phyloP scores from a whole-genome alignment of 208 protist species.

The Balamuthia mandrillaris region DNA sequence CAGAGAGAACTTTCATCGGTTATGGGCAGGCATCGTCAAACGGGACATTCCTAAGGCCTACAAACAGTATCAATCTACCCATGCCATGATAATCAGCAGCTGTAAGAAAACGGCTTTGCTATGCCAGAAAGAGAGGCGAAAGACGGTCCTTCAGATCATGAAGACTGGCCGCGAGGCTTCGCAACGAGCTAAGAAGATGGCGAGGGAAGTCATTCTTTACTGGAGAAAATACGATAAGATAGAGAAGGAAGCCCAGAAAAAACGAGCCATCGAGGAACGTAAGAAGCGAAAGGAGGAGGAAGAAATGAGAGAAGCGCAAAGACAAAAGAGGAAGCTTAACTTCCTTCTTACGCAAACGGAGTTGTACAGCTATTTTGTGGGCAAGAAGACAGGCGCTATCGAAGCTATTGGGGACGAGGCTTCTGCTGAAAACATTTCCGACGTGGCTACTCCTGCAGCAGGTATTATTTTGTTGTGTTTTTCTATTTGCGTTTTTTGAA shows the following conservation, averaged over 20 bases:
- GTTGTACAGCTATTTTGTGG: slow-evolving; percentile 70
- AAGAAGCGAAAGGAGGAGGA: slow-evolving; percentile 53
- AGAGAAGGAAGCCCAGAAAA: slow-evolving; percentile 31
- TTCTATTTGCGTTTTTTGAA: too few relatives aligned
- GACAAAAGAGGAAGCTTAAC: slow-evolving; percentile 70
- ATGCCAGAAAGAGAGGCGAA: slow-evolving; percentile 21
- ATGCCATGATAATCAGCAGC: neutral
- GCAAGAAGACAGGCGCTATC: too few relatives aligned
- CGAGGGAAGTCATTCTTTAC: slow-evolving; percentile 3
- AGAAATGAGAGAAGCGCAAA: slow-evolving; percentile 58
- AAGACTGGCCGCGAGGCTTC: neutral
- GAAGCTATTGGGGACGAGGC: too few relatives aligned
- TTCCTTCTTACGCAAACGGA: slow-evolving; percentile 74
- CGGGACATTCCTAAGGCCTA: slow-evolving; percentile 1
- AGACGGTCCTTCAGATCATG: neutral
- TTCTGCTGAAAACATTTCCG: too few relatives aligned
- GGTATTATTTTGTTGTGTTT: too few relatives aligned
- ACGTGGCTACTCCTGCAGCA: too few relatives aligned
- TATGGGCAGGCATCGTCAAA: slow-evolving; percentile 2
- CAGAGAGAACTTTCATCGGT: neutral
- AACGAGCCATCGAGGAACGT: slow-evolving; percentile 14
- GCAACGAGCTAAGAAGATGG: slow-evolving; percentile 30
- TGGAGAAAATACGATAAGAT: slow-evolving; percentile 41
- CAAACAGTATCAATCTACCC: neutral
- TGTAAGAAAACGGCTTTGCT: slow-evolving; percentile 21